These are phyloP conservation scores for Podospora australis DNA, from an alignment of 495 filamentous ascomycete species.

Conservation along the genomic window DNA sequence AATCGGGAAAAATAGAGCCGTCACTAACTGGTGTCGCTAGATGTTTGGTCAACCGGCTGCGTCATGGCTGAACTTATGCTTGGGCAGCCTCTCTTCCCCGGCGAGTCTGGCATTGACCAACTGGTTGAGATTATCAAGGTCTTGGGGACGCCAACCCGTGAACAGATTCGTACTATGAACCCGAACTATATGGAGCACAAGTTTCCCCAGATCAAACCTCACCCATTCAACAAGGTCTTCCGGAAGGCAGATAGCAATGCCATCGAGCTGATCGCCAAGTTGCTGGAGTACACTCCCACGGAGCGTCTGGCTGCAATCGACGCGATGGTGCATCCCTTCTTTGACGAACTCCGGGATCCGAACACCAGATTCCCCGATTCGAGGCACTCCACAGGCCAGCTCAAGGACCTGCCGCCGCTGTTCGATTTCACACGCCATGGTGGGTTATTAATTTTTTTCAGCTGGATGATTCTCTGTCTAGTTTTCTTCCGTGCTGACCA, in stretches of 20 bases:
- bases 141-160: constrained; percentile 91
- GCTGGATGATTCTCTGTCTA: too few relatives aligned
- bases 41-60: constrained; percentile 98
- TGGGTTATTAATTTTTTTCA: constrained; percentile 37
- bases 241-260: constrained; percentile 86
- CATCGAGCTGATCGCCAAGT: constrained; percentile 87
- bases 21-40: constrained; percentile 40
- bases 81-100: constrained; percentile 96
- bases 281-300: constrained; percentile 95
- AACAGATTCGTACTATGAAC: constrained; percentile 99
- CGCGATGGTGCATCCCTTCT: constrained; percentile 98
- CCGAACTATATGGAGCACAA: constrained; percentile 99
- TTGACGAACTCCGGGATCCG: constrained; percentile 90
- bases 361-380: constrained; percentile 87
- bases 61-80: constrained; percentile 99
- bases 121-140: constrained; percentile 99
- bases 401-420: constrained; percentile 74
- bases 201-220: constrained; percentile 99
- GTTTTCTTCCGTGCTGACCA: not conserved
- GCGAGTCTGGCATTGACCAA: constrained; percentile 97
- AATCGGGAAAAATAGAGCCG: not conserved
- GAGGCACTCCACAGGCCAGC: constrained; percentile 67
- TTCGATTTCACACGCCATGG: constrained; percentile 95
- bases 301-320: constrained; percentile 90
- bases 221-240: constrained; percentile 99